These are phyloP conservation scores for Hypoxylon lienhwacheense DNA, from an alignment of 495 filamentous ascomycete species.

Conservation along the genomic window DNA sequence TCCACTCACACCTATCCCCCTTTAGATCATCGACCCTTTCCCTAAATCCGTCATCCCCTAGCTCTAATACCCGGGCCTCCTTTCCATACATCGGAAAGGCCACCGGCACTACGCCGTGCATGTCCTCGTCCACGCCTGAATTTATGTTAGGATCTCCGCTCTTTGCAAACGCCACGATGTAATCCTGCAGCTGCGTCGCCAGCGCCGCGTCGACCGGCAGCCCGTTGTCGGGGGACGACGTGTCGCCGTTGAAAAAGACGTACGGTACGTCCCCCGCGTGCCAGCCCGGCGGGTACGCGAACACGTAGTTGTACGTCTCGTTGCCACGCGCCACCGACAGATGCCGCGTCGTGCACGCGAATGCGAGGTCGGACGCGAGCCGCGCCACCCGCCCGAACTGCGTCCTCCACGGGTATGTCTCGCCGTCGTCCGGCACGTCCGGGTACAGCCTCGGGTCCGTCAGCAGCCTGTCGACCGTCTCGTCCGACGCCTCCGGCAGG, in stretches of 20 bases:
- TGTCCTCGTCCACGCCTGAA: not conserved
- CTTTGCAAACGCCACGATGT: slow-evolving; percentile 59
- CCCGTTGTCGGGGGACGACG: slow-evolving; percentile 19
- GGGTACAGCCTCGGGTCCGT: slow-evolving; percentile 42
- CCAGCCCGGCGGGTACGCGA: slow-evolving; percentile 60
- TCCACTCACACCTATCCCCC: slow-evolving; percentile 44
- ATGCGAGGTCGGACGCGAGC: slow-evolving; percentile 43
- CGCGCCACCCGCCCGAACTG: slow-evolving; percentile 42
- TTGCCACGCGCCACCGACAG: slow-evolving; percentile 52
- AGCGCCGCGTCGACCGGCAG: slow-evolving; percentile 48
- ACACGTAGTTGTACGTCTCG: slow-evolving; percentile 61
- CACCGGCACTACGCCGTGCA: not conserved
- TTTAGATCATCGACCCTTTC: slow-evolving; percentile 23
- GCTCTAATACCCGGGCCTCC: slow-evolving; percentile 9
- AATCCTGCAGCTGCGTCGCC: slow-evolving; percentile 61
- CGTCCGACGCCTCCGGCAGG: slow-evolving; percentile 5
- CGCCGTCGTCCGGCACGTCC: slow-evolving; percentile 44
- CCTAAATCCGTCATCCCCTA: slow-evolving; percentile 14
- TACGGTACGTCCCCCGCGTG: slow-evolving; percentile 59
- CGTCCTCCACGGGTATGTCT: slow-evolving; percentile 47
- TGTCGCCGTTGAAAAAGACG: slow-evolving; percentile 57
- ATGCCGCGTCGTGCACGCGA: slow-evolving; percentile 55
- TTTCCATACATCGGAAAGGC: slow-evolving; percentile 26
- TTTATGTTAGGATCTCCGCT: slow-evolving; percentile 37
- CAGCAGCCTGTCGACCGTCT: slow-evolving; percentile 19